Evolutionary conservation across 306 rosid genomes (phyloP).

Genomic region (Vigna nakashimae): DNA sequence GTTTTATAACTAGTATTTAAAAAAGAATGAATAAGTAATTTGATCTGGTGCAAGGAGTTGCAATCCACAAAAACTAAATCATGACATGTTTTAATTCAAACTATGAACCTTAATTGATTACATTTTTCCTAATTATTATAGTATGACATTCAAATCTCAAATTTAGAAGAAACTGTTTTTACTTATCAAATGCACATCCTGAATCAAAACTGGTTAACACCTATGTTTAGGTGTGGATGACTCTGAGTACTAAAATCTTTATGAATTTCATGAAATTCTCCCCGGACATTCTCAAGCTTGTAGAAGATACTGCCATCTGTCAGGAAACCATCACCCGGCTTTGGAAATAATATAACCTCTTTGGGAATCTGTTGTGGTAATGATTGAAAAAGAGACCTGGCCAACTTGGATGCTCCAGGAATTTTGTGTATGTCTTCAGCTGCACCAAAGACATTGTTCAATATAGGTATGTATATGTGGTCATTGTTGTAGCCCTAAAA

Average conservation of each 20-base stretch:
- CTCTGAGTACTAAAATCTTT: constrained; percentile 65
- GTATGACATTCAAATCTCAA: constrained; percentile 38
- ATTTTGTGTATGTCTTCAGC: constrained; percentile 82
- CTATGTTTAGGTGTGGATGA: constrained; percentile 65
- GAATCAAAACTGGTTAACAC: constrained; percentile 64
- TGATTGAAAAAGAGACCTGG: constrained; percentile 92
- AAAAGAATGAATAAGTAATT: constrained; percentile 39
- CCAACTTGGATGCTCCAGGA: constrained; percentile 87
- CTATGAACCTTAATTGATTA: constrained; percentile 11
- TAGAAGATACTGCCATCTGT: constrained; percentile 65
- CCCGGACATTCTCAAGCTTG: constrained; percentile 73
- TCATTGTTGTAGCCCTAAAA: constrained; percentile 50
- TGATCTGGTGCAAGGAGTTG: constrained; percentile 42
- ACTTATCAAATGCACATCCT: constrained; percentile 53
- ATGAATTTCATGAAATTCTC: constrained; percentile 73
- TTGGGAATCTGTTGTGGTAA: constrained; percentile 69
- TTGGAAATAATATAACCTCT: constrained; percentile 64
- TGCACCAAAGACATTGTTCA: constrained; percentile 88
- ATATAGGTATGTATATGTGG: constrained; percentile 49
- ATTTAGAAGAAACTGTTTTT: constrained; percentile 47
- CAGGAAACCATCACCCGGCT: constrained; percentile 69
- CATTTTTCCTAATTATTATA: constrained; percentile 22
- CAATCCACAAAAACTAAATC: constrained; percentile 36
- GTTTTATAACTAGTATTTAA: constrained; percentile 36
- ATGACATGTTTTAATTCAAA: constrained; percentile 33